Evolutionary conservation across 371 early-diverging fungal genomes (phyloP).

Genomic region (Mortierella sp.): DNA sequence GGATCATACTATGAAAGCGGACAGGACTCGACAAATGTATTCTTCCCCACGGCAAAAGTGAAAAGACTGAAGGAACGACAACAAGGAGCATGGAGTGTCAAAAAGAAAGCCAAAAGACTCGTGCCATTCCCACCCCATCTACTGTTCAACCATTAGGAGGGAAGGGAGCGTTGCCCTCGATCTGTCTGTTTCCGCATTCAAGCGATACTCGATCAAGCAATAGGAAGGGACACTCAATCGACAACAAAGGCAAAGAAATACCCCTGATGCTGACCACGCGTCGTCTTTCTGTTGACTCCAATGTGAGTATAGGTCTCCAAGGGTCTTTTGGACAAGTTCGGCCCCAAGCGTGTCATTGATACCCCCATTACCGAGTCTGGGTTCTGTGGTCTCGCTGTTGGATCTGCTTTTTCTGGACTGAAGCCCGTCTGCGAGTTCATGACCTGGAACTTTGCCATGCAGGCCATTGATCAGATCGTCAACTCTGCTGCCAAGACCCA

Average conservation of each 20-base stretch:
- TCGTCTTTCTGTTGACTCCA: neutral
- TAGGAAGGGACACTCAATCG: neutral
- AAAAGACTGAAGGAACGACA: neutral
- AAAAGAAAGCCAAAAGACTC: neutral
- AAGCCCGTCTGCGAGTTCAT: conserved; percentile 99
- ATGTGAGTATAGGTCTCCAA: conserved; percentile 86
- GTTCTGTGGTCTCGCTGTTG: conserved; percentile 99
- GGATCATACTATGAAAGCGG: neutral
- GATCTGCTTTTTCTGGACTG: conserved; percentile 96
- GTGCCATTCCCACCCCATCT: neutral
- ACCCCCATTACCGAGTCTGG: conserved; percentile 99
- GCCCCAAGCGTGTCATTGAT: conserved; percentile 97
- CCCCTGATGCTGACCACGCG: neutral
- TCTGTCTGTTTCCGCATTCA: neutral
- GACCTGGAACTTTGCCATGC: conserved; percentile 99
- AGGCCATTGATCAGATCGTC: conserved; percentile 99
- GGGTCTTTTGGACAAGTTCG: conserved; percentile 98
- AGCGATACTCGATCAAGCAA: neutral
- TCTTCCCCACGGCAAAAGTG: neutral
- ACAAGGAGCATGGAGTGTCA: neutral
- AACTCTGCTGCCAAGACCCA: conserved; percentile 99
- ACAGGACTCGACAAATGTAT: neutral
- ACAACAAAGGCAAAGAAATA: neutral
- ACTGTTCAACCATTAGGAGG: neutral
- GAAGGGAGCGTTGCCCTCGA: neutral